Base-by-base conservation (phyloP, 345 rosid species). In the Camelina laxa region DNA sequence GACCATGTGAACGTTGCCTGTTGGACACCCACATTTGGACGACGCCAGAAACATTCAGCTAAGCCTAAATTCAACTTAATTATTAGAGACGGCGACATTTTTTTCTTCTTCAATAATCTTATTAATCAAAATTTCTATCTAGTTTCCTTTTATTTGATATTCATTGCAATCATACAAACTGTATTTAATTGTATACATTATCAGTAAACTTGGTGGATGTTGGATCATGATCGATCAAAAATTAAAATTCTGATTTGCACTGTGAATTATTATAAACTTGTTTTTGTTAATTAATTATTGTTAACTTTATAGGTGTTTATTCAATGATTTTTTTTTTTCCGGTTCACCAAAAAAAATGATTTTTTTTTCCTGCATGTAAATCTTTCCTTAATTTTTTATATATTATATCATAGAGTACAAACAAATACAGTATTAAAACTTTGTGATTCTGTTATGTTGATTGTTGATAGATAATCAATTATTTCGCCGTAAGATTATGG, bases 21-120 rank as follows among this genome's bases (percentile, higher is more conserved):
- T 70, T 47, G 66, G 48, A 16, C 58, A 48, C 48, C 13, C 66
- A 47, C 58, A 58, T 70, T 58, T 70, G 13, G 65, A 70, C 74
- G 33, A 10, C 66, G 48, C 58, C 74, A 70, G 57, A 47, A 33
- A 59, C 66, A 59, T 70, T 50, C 57, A 65, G 58, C 58, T 17
- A 17, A 49, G 45, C 33, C 14, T 7, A 57, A 56, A 49, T 19
- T 49, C 33, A 65, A 65, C 17, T 12, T 65, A 7, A 65, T 65
- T 47, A 47, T 47, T 65, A 65, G 30, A 48, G 42, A 31, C 42
- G 27, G 17, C 30, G 69, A 65, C 30, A 7, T 9, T 42, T 42
- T 42, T 14, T 21, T 15, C 6, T 21, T 11, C 30, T 21, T 14
- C 14, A 11, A 10, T 51, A 10, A 13, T 19, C 61, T 20, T 20